A percentile compares a stretch with the other conserved stretches of the same genome.
These are phyloP conservation scores for Kazachstania sp. DNA, from an alignment of 1,139 yeast species.

Conservation along the genomic window DNA sequence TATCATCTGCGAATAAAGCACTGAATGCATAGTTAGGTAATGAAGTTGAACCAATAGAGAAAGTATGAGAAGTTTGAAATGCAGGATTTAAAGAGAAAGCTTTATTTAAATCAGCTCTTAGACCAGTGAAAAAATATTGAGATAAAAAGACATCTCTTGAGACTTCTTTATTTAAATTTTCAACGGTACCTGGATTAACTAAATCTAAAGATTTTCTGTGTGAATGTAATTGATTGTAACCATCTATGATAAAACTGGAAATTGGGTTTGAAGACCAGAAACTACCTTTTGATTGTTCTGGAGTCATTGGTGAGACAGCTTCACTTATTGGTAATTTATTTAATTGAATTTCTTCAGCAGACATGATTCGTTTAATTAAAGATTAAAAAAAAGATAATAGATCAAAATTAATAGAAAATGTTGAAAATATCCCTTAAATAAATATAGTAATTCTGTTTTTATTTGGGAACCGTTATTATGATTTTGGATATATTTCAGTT, in stretches of 20 bases:
- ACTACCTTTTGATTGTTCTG: conserved; percentile 40
- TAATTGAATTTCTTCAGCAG: conserved; percentile 30
- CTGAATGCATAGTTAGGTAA: conserved; percentile 90
- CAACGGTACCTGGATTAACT: conserved; percentile 90
- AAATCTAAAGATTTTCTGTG: conserved; percentile 79
- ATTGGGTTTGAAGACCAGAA: conserved; percentile 89
- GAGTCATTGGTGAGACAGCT: conserved; percentile 40
- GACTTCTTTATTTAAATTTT: conserved; percentile 88
- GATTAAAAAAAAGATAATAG: not conserved
- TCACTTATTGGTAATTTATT: conserved; percentile 55
- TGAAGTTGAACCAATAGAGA: conserved; percentile 77
- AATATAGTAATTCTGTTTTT: no score
- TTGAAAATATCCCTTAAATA: not conserved
- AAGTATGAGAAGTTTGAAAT: conserved; percentile 94
- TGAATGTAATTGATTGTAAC: conserved; percentile 59
- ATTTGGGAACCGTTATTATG: no score
- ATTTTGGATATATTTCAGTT: no score
- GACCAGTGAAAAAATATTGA: conserved; percentile 89
- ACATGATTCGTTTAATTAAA: conserved; percentile 19
- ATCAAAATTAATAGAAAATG: not conserved
- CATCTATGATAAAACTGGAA: conserved; percentile 70
- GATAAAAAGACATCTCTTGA: conserved; percentile 84
- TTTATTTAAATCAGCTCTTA: conserved; percentile 93
- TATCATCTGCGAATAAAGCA: conserved; percentile 83
- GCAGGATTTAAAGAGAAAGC: conserved; percentile 87